These are phyloP conservation scores for Apiospora phragmitis DNA, from an alignment of 2,329 filamentous ascomycete species.

Conservation along the genomic window DNA sequence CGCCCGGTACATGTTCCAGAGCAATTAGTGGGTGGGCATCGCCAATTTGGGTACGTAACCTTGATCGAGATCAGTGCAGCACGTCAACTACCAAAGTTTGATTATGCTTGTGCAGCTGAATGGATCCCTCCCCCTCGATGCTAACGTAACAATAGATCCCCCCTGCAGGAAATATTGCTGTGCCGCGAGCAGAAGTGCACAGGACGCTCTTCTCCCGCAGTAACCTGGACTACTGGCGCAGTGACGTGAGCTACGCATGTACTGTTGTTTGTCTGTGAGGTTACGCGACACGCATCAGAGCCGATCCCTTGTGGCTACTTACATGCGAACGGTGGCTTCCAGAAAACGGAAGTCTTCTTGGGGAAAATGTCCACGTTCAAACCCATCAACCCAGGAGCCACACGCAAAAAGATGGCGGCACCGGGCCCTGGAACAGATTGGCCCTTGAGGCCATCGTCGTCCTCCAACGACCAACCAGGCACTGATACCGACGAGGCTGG, in stretches of 20 bases:
- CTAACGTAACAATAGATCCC: not conserved
- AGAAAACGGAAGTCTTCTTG: not conserved
- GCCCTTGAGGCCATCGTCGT: not conserved
- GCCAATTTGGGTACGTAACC: not conserved
- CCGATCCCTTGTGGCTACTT: not conserved
- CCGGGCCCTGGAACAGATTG: not conserved
- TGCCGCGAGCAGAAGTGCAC: not conserved
- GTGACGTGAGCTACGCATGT: not conserved
- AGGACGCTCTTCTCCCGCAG: not conserved
- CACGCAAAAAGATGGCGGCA: not conserved
- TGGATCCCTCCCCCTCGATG: not conserved
- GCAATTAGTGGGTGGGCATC: not conserved
- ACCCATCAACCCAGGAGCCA: not conserved
- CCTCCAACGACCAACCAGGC: not conserved
- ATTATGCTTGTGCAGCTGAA: not conserved
- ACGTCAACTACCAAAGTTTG: constrained; percentile 1
- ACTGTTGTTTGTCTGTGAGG: not conserved
- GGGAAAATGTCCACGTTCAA: not conserved
- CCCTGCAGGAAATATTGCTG: not conserved
- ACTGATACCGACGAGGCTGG: not conserved
- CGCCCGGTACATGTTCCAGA: constrained; percentile 1
- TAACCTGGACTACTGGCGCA: not conserved
- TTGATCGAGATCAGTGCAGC: not conserved
- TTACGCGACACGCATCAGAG: constrained; percentile 3
- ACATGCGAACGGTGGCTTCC: not conserved